Conservation (phyloP, 306 rosid species). For the Morella rubra region DNA sequence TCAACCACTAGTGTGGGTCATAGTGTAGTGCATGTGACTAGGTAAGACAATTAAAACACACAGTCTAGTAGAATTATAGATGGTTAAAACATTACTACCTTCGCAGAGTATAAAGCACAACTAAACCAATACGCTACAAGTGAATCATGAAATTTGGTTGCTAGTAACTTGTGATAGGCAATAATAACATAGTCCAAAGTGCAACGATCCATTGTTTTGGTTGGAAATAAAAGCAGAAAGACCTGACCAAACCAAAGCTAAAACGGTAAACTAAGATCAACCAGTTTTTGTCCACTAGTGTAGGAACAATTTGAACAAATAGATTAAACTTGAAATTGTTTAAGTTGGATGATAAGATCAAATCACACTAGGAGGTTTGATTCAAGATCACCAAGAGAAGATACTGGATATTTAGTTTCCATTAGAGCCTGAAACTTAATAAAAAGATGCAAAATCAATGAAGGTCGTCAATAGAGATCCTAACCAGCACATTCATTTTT, state of each 20-base stretch:
- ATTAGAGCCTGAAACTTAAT: background rate
- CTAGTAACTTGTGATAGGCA: background rate
- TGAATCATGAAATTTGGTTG: background rate
- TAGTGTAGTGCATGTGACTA: background rate
- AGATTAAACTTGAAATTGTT: background rate
- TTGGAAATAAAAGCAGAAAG: background rate
- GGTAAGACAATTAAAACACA: background rate
- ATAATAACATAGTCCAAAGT: background rate
- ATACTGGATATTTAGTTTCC: background rate
- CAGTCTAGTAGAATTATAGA: background rate
- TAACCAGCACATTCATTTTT: background rate
- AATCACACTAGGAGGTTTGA: background rate
- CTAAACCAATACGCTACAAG: background rate
- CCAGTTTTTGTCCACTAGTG: background rate
- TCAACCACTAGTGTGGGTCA: background rate
- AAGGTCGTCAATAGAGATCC: background rate
- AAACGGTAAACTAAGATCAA: no score
- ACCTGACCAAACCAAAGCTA: background rate
- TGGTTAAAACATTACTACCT: background rate
- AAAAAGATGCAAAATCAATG: background rate
- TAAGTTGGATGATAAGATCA: background rate
- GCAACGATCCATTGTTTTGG: background rate
- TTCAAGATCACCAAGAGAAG: background rate
- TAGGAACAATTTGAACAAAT: background rate
- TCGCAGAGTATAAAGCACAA: background rate